Evolutionary conservation across 2,329 filamentous ascomycete species (phyloP), one percentile per base, ranked within the genome.

Genomic region (Hawksworthiomyces lignivorus): DNA sequence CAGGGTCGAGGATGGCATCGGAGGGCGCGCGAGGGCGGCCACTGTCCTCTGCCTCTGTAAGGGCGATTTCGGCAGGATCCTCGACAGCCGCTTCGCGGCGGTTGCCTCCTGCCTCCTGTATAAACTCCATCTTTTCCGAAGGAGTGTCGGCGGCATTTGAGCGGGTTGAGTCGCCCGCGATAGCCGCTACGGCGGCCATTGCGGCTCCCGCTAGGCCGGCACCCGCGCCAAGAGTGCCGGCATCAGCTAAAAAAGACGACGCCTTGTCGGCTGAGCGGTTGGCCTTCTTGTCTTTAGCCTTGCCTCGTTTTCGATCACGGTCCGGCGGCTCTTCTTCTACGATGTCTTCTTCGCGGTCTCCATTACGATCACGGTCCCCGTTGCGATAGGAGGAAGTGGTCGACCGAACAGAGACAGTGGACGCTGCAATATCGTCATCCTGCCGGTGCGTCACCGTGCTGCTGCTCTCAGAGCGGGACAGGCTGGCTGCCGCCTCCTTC

Each of bases 181-280:
- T 18, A 11, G 28, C 41, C n/a, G 36, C 28, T 18, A 33, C 31
- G 18, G 33, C 38, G 15, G 32, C 24, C 17, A 27, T 24, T 49
- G 62, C 68, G 58, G 64, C 68, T 62, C 69, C 68, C 65, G 67
- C 69, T 62, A 73, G 58, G 73, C 78, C 77, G 76, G 67, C 77
- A 81, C 77, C 76, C 69, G 72, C 74, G 77, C 77, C 77, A 76
- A 73, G 68, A 72, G 71, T 81, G 72, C 67, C 77, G 77, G 78
- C 74, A 70, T 74, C 77, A 81, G 63, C 78, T 81, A 81, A 80
- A 80, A 82, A 81, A 81, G 76, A 76, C 64, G 37, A 26, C 41
- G 42, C 22, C 8, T 41, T 36, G 3, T 7, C 17, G 5, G 10
- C 10, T 6, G 32, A 9, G 18, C 20, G 8, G 41, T 9, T 22